Percentiles rank a stretch among this genome's conserved stretches.
These are phyloP conservation scores for Penicillium arizonense DNA, from an alignment of 495 filamentous ascomycete species.

Conservation along the genomic window DNA sequence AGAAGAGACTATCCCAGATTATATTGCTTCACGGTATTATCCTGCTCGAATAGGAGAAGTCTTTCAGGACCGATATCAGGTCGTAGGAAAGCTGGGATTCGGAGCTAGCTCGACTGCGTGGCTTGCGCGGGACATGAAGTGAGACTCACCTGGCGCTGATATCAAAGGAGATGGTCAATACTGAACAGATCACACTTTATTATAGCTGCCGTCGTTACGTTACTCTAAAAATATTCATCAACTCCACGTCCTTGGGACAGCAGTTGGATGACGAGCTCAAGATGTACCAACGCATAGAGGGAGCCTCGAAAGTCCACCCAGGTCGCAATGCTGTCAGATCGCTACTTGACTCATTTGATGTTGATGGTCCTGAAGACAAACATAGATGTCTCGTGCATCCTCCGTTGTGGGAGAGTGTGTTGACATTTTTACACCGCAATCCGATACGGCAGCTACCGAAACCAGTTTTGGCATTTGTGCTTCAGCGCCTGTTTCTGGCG, in stretches of 20 bases:
- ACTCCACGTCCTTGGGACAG: conserved; percentile 20
- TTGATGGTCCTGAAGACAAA: conserved; percentile 33
- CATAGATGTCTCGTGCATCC: conserved; percentile 42
- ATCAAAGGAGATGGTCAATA: not conserved
- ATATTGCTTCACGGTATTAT: conserved; percentile 31
- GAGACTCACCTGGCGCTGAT: conserved; percentile 10
- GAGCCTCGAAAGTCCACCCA: conserved; percentile 16
- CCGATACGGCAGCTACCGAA: conserved; percentile 26
- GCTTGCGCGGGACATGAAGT: conserved; percentile 35
- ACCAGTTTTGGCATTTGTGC: too few relatives aligned
- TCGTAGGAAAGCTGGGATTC: conserved; percentile 38
- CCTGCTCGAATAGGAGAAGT: conserved; percentile 37
- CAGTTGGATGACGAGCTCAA: conserved; percentile 30
- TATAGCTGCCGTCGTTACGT: conserved; percentile 28
- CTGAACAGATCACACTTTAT: not conserved
- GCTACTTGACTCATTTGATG: conserved; percentile 34
- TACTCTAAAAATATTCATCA: conserved; percentile 32
- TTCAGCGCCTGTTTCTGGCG: too few relatives aligned
- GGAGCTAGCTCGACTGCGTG: conserved; percentile 34
- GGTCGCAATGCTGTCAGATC: conserved; percentile 23
- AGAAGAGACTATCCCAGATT: conserved; percentile 27
- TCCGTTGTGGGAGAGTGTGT: conserved; percentile 42
- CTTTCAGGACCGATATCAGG: conserved; percentile 34
- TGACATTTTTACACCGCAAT: conserved; percentile 31
- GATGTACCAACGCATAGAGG: conserved; percentile 25